Base-by-base conservation (phyloP, 2,329 filamentous ascomycete species). In the Fusarium fujikuroi region DNA sequence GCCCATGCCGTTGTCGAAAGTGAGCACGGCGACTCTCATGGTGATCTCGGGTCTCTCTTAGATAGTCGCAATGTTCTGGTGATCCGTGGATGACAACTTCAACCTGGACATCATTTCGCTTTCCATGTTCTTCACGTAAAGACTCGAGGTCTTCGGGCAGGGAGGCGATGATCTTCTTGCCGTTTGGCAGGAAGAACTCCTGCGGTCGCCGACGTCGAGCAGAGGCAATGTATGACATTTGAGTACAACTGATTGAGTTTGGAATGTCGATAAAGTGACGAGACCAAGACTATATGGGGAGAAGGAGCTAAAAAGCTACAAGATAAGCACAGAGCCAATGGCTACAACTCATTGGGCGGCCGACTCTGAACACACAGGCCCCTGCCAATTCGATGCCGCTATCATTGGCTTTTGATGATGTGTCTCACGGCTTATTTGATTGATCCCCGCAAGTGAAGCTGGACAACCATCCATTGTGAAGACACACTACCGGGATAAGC, bases 41-140 rank as follows among this genome's bases (percentile, higher is more conserved):
- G 72, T 91, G 88, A 32, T 80, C 80, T 70, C 88, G 87, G 1
- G 87, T 83, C 66, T 85, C 77, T 50, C 83, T 81, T 42, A 92
- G 84, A 25, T 86, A 87, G 19, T 78, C 71, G 44, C 79, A 75
- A 75, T 87, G 85, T 67, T 87, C 84, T 19, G 79, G 76, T 9
- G 87, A 89, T 14, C 90, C 89, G 66, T 87, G 87, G 57, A 91
- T 83, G n/a, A 89, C 86, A 16, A 91, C 79, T 72, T 90, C 87
- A 60, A 90, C 87, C 56, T 86, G 83, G 12, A 77, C 56, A 23
- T 78, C 76, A 10, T 76, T 75, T 30, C 69, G 63, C 9, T 79
- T 72, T 8, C 78, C 76, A 44, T 90, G 83, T 39, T 85, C 84
- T 49, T 81, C 82, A 9, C 84, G 82, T 34, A 91, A 78, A 3